phyloP scores from a whole-genome alignment of 2,329 filamentous ascomycete species.

The Talaromyces sp. region DNA sequence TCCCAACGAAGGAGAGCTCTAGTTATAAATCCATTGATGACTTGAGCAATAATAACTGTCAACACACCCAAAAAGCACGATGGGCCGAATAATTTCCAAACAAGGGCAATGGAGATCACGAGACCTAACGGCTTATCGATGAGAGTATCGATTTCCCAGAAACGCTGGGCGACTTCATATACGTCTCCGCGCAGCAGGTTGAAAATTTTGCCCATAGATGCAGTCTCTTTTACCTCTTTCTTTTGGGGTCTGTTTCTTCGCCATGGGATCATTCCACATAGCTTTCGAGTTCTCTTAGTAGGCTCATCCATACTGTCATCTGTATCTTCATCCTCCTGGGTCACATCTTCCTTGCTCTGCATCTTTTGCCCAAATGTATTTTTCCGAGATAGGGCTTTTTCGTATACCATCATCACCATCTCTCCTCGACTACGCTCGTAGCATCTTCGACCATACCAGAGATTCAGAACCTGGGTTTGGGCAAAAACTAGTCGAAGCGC shows the following conservation, averaged over 20 bases:
- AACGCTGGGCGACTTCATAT: slow-evolving; percentile 45
- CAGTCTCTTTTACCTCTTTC: slow-evolving; percentile 47
- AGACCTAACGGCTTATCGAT: slow-evolving; percentile 71
- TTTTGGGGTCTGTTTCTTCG: slow-evolving; percentile 16
- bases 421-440: slow-evolving; percentile 83
- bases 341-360: slow-evolving; percentile 19
- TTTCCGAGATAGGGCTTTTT: slow-evolving; percentile 67
- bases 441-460: slow-evolving; percentile 77
- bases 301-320: slow-evolving; percentile 13
- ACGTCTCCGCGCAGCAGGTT: slow-evolving; percentile 66
- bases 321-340: slow-evolving; percentile 10
- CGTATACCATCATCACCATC: slow-evolving; percentile 77
- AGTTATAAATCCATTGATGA: slow-evolving; percentile 63
- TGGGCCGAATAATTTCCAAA: slow-evolving; percentile 75
- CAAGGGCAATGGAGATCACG: slow-evolving; percentile 65
- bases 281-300: slow-evolving; percentile 5
- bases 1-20: slow-evolving; percentile 63
- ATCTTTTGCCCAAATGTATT: slow-evolving; percentile 39
- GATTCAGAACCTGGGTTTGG: slow-evolving; percentile 61
- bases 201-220: slow-evolving; percentile 84
- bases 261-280: slow-evolving; percentile 8
- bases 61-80: slow-evolving; percentile 68
- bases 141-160: slow-evolving; percentile 80
- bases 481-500: slow-evolving; percentile 54
- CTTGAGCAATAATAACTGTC: slow-evolving; percentile 63